Evolutionary conservation across 1,284 basidiomycete species (phyloP).

Genomic region (Phlebopus sp.): DNA sequence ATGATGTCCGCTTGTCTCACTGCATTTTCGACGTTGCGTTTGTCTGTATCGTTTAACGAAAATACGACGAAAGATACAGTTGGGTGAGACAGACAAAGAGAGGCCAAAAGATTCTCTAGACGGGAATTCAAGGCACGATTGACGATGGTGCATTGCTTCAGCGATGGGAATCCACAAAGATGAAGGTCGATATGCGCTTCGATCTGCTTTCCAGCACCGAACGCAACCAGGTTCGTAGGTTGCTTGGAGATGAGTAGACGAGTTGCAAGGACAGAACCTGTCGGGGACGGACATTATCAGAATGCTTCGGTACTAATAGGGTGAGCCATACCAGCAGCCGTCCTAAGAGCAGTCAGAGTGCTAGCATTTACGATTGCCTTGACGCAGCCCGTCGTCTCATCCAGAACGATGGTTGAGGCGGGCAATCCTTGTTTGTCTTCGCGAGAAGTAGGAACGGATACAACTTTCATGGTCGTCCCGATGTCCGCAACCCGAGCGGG

Average conservation of each 20-base stretch:
- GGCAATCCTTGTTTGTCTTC: constrained; percentile 59
- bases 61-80: constrained; percentile 32
- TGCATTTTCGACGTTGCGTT: constrained; percentile 15
- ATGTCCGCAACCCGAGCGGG: constrained; percentile 52
- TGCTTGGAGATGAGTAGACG: constrained; percentile 43
- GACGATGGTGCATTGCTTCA: constrained; percentile 58
- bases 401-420: constrained; percentile 72
- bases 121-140: constrained; percentile 61
- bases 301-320: not conserved
- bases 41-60: constrained; percentile 10
- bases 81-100: constrained; percentile 43
- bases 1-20: constrained; percentile 53
- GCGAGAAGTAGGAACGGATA: constrained; percentile 54
- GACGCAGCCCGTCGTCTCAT: constrained; percentile 64
- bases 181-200: constrained; percentile 65
- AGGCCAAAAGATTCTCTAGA: constrained; percentile 39
- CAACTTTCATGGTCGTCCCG: constrained; percentile 68
- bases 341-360: constrained; percentile 73
- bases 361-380: constrained; percentile 77
- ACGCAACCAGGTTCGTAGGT: constrained; percentile 56
- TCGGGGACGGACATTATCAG: not conserved
- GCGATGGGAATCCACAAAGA: constrained; percentile 52
- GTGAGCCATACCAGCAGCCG: constrained; percentile 63
- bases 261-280: constrained; percentile 73
- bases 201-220: constrained; percentile 76